Base-by-base conservation (phyloP, 2,329 filamentous ascomycete genomes). In the Arthrobotrys megalospora region DNA sequence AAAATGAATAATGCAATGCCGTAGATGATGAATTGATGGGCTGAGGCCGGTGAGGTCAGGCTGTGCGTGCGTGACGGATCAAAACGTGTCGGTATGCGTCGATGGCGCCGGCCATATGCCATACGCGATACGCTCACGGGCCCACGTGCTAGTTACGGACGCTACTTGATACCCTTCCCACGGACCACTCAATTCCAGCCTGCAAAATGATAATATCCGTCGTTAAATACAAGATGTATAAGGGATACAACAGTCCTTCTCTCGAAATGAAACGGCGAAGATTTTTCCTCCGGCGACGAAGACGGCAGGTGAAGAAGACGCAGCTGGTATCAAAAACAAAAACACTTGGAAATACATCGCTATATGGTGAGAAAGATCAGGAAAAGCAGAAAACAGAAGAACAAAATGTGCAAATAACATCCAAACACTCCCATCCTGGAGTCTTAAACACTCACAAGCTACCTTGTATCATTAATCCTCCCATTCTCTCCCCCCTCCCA, bases 151-250 rank as follows among this genome's bases (percentile, higher is more conserved):
- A 5, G 24, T 28, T 28, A 28, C 24, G 24, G 24, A 28, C 5
- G 24, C 2, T 28, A 28, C 24, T 28, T 5, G 36, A 38, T 10
- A 38, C 36, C 6, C 8, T n/a, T n/a, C n/a, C n/a, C n/a, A n/a
- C n/a, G n/a, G 36, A 38, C 8, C 3, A 1, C 11, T 45, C 14
- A 3, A 50, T 52, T 62, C 41, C 36, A 50, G 41, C 68, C 62
- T 12, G 69, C 69, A 52, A 65, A 72, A 52, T 36, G 55, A 58
- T 73, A 41, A 47, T 55, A 55, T 48, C 52, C 50, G 62, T 62
- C 41, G 34, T 60, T 58, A 60, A 60, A 60, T 73, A 73, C 50
- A 73, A 66, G 60, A 60, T 52, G 36, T 41, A 43, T 72, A 55
- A 34, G 68, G 41, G 32, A 43, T 70, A 60, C 53, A 72, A 72